Base-by-base conservation (phyloP, 1,284 basidiomycete species). In the Malassezia dermatis region DNA sequence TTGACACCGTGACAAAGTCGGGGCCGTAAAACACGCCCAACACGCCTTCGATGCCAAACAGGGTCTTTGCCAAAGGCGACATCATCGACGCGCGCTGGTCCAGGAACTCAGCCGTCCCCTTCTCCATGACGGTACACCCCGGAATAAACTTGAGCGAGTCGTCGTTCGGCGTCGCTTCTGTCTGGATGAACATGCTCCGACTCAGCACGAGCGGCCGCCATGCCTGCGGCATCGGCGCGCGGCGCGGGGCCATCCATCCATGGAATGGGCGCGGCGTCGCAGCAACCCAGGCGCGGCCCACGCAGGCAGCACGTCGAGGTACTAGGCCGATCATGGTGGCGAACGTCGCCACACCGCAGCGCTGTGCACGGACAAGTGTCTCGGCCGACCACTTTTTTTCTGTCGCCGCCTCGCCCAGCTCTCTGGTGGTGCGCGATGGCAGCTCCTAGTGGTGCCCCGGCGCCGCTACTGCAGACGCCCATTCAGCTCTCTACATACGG, bases 131-230 rank as follows among this genome's bases (percentile, higher is more conserved):
- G 35, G 83, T 76, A 12, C 86, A 81, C 0, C 93, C 93, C 0
- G 93, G 94, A 52, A 98, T 89, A 77, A 98, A 98, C 77, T 98
- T 98, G 60, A 98, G 81, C 8, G 91, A 94, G 73, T 95, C 90
- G 42, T 91, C 88, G 76, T 98, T 98, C 1, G 93, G 93, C 0
- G 93, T 98, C 4, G 85, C 84, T 77, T 96, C 93, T 6, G 93
- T 98, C 53, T 71, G 56, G 43, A 69, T 64, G 58, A 71, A 59
- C 62, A 72, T 65, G 51, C 63, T 56, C 8, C 64, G 55, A 50
- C 51, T 17, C 72, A 74, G 48, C 66, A 61, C 15, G 63, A 31
- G 32, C 21, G 32, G 24, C 27, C 89, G 60, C 93, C 93, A 78
- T 94, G 94, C 88, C 17, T 5, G 35, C 50, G 30, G 28, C 17